Evolutionary conservation across 768 basidiomycete species (phyloP), one percentile per base, ranked within the genome.

Genomic region (Leucosporidium scottii): DNA sequence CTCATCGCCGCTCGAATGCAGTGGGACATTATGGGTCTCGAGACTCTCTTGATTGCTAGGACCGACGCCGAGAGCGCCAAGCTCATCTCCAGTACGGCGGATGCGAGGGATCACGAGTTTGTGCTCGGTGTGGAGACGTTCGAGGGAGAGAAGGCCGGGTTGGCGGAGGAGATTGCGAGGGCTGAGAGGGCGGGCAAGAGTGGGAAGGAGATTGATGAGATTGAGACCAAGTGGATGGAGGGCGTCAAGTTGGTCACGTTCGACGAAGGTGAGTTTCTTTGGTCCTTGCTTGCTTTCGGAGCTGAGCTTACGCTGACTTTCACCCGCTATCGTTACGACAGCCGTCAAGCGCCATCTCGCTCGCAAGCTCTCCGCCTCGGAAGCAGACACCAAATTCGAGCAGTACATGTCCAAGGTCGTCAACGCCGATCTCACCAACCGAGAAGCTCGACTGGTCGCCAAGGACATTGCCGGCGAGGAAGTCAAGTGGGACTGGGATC

Each of bases 61-160:
- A 93, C 93, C 1, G 93, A 97, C 77, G 87, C 92, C 27, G 90
- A 94, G 78, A 89, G 87, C 23, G 90, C 84, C 54, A 88, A 86
- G 77, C 84, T 94, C 47, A 82, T 97, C 65, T 88, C 89, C 9
- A 89, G 88, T 28, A 91, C 86, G 59, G 82, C 94, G 36, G 93
- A 96, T 76, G 78, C 84, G 57, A 81, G 82, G 36, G 93, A 97
- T 79, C 91, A 94, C 73, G 81, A 79, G 61, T 81, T 79, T 71
- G 79, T 82, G 50, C 77, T 80, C 17, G 81, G 81, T 20, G 74
- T 76, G 18, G 73, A 74, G 70, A 64, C 63, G 27, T 76, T 76
- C 15, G 79, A 77, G 3, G 75, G 73, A 3, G 70, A 66, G 50
- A 77, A 76, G 59, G 73, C 69, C 57, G 60, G 60, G 28, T 83